Percentiles rank a stretch among this genome's conserved stretches.
phyloP scores from a whole-genome alignment of 441 rosid genomes.

The Mallotus repandus region DNA sequence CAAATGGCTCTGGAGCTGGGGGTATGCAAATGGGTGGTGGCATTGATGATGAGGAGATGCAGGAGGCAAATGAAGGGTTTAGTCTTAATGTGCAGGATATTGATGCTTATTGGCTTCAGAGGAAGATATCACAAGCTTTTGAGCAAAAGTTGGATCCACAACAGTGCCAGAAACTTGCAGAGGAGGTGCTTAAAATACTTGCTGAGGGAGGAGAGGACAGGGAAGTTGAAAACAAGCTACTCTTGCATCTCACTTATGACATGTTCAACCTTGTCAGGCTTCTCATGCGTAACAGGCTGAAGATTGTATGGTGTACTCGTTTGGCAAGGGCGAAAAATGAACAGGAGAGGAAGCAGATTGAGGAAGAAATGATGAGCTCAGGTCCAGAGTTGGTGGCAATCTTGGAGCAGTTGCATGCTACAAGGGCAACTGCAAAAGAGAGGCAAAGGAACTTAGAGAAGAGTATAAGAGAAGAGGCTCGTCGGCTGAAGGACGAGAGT shows the following conservation, averaged over 20 bases:
- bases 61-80: conserved; percentile 67
- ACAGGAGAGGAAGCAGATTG: conserved; percentile 75
- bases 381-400: conserved; percentile 73
- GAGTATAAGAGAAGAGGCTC: conserved; percentile 94
- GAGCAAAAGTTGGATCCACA: conserved; percentile 82
- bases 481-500: conserved; percentile 76
- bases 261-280: conserved; percentile 73
- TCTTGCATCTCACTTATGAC: conserved; percentile 59
- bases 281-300: conserved; percentile 64
- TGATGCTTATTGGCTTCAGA: conserved; percentile 96
- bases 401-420: conserved; percentile 89
- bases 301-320: conserved; percentile 95
- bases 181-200: conserved; percentile 86
- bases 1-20: conserved; percentile 51
- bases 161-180: conserved; percentile 81
- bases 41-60: conserved; percentile 73
- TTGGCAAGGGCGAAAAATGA: conserved; percentile 89
- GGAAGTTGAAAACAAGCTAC: conserved; percentile 72
- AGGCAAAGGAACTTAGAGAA: conserved; percentile 89
- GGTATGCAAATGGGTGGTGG: conserved; percentile 84
- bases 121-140: conserved; percentile 84
- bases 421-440: conserved; percentile 91
- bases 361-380: conserved; percentile 73
- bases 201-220: conserved; percentile 73
- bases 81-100: conserved; percentile 84